A percentile compares a stretch with the other conserved stretches of the same genome.
Conservation (phyloP, 2,329 filamentous ascomycete genomes). For the Beauveria australis region DNA sequence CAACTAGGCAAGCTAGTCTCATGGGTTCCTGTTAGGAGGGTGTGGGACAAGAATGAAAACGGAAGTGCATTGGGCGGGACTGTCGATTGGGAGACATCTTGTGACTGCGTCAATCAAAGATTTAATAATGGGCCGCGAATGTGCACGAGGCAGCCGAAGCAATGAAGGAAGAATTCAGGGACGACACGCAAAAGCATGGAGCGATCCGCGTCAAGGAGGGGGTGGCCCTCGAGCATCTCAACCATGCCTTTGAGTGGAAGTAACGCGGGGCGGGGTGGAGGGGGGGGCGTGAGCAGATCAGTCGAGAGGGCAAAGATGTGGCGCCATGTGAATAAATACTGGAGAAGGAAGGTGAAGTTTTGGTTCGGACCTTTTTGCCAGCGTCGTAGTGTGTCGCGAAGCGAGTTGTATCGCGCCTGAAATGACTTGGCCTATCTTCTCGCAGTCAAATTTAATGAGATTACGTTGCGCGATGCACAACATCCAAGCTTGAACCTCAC, state of each 20-base stretch:
- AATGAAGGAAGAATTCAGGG: background rate
- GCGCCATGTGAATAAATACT: background rate
- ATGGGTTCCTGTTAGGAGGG: background rate
- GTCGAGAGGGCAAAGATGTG: slow-evolving; percentile 1
- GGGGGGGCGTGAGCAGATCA: background rate
- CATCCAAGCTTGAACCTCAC: background rate
- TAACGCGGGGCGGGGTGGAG: background rate
- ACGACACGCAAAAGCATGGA: background rate
- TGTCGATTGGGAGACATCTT: background rate
- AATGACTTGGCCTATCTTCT: background rate
- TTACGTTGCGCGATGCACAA: background rate
- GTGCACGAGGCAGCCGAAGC: background rate
- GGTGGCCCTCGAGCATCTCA: background rate
- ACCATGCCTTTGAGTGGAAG: background rate
- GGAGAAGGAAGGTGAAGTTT: background rate
- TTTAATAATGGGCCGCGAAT: background rate
- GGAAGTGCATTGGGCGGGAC: background rate
- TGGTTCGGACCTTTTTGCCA: background rate
- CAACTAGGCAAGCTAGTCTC: background rate
- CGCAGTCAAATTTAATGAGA: background rate
- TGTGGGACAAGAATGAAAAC: background rate
- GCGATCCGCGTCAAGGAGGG: background rate
- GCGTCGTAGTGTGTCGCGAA: background rate
- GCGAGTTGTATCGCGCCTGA: background rate
- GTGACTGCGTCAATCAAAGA: background rate